Conservation (phyloP, 257 asterid species). For the Nicotiana obtusifolia region DNA sequence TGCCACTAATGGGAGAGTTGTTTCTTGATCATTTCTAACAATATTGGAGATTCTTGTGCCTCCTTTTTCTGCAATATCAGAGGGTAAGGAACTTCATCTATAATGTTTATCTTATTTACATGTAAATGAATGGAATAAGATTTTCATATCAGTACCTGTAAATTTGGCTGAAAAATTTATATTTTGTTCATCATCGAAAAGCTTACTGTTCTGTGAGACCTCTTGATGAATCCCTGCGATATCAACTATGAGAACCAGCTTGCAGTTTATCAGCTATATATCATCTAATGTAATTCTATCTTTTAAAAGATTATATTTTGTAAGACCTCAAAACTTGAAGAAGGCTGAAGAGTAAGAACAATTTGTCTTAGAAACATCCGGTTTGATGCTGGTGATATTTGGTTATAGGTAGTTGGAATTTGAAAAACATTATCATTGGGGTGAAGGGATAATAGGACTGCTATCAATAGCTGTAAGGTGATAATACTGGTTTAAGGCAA, state of each 20-base stretch:
- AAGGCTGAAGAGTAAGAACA: background rate
- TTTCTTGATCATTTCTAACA: slow-evolving; percentile 11
- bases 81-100: background rate
- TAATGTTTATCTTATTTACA: background rate
- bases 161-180: background rate
- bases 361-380: background rate
- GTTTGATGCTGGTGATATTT: background rate
- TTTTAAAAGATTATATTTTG: background rate
- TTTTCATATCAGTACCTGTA: slow-evolving; percentile 7
- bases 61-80: slow-evolving; percentile 24
- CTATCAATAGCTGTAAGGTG: background rate
- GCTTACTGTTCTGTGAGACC: background rate
- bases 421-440: background rate
- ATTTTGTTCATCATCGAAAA: background rate
- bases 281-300: background rate
- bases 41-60: slow-evolving; percentile 7
- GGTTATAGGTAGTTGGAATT: background rate
- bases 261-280: background rate
- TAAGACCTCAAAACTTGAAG: background rate
- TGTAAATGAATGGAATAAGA: background rate
- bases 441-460: background rate
- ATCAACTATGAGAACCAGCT: background rate
- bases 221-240: background rate
- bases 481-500: background rate
- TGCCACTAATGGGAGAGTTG: background rate